Evolutionary conservation across 2,329 filamentous ascomycete genomes (phyloP).

Genomic region (Endoconidiophora polonica): DNA sequence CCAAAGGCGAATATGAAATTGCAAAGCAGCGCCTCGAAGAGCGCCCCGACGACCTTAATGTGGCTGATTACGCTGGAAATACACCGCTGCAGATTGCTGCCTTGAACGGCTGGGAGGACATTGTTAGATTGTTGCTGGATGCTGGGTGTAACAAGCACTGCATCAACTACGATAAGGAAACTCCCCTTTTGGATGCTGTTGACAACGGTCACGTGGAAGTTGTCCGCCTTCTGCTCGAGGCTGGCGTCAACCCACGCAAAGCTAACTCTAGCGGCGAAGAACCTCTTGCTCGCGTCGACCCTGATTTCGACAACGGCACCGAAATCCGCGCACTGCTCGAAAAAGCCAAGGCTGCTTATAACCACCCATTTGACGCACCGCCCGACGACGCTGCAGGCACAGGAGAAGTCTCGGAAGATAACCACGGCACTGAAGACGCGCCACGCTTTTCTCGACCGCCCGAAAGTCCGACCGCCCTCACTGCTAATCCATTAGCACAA

Average conservation of each 20-base stretch:
- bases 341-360: conserved; percentile 11
- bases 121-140: conserved; percentile 73
- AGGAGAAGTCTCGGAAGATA: conserved; percentile 34
- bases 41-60: conserved; percentile 73
- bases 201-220: conserved; percentile 89
- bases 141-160: conserved; percentile 74
- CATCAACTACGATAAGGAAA: conserved; percentile 69
- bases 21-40: conserved; percentile 61
- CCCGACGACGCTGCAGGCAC: conserved; percentile 2
- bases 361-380: conserved; percentile 8
- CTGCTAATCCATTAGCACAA: conserved; percentile 11
- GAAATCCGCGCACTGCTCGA: conserved; percentile 49
- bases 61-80: conserved; percentile 89
- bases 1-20: conserved; percentile 63
- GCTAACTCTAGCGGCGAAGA: conserved; percentile 87
- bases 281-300: conserved; percentile 66
- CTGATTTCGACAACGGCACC: conserved; percentile 58
- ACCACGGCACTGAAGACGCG: background rate
- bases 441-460: conserved; percentile 35
- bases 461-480: conserved; percentile 17
- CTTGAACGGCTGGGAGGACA: conserved; percentile 68
- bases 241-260: conserved; percentile 80
- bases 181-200: conserved; percentile 85
- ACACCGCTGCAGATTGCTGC: conserved; percentile 88
- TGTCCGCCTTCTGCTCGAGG: conserved; percentile 64